Conservation (phyloP, 2,329 filamentous ascomycete species). For the Fusarium xylarioides region DNA sequence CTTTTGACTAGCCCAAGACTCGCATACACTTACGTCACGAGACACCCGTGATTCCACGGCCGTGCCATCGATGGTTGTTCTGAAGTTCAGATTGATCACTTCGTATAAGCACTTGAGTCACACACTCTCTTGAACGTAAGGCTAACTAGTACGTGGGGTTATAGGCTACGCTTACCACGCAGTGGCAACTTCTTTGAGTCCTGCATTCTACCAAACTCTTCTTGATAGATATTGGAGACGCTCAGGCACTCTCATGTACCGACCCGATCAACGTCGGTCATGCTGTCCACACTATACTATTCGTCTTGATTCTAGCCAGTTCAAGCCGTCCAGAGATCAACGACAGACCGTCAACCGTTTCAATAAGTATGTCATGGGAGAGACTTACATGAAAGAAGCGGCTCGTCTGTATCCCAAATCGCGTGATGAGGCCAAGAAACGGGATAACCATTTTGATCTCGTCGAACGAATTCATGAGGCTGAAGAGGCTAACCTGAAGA, state of each 20-base stretch:
- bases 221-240: constrained; percentile 82
- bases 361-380: constrained; percentile 75
- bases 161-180: constrained; percentile 80
- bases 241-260: constrained; percentile 76
- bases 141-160: constrained; percentile 38
- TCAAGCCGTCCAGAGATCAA: constrained; percentile 76
- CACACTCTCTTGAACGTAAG: constrained; percentile 1
- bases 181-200: constrained; percentile 66
- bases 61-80: constrained; percentile 11
- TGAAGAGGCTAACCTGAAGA: constrained; percentile 64
- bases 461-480: constrained; percentile 73
- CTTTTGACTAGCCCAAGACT: neutral
- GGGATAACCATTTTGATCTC: constrained; percentile 74
- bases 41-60: neutral
- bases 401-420: constrained; percentile 72
- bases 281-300: constrained; percentile 95
- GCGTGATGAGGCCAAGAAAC: constrained; percentile 70
- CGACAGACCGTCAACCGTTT: constrained; percentile 80
- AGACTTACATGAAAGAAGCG: constrained; percentile 71
- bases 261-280: constrained; percentile 78
- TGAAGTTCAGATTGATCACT: neutral
- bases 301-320: constrained; percentile 71
- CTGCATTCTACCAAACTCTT: constrained; percentile 75
- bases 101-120: neutral
- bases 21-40: constrained; percentile 7